phyloP scores from a whole-genome alignment of 805 yeast genomes.

The Cyberlindnera euphorbiiphila region DNA sequence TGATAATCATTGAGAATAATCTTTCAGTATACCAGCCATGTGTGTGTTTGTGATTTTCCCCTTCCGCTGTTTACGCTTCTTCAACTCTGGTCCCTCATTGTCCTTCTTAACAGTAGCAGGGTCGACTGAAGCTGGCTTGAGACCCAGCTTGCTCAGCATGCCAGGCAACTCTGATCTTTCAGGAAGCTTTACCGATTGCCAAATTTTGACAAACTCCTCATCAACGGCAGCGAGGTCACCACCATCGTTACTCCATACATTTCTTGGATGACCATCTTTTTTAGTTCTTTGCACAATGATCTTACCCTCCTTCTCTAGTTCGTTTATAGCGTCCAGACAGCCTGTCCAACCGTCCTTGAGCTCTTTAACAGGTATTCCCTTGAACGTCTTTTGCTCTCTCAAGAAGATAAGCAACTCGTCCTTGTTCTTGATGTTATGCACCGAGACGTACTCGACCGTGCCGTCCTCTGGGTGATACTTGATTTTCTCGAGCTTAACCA shows the following conservation, averaged over 20 bases:
- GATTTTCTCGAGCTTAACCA: conserved; percentile 75
- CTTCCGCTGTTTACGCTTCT: conserved; percentile 87
- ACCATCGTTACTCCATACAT: conserved; percentile 86
- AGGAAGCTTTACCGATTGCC: conserved; percentile 80
- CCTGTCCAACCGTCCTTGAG: conserved; percentile 92
- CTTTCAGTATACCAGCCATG: conserved; percentile 92
- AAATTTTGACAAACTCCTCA: conserved; percentile 74
- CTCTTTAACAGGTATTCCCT: conserved; percentile 73
- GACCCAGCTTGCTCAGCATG: conserved; percentile 72
- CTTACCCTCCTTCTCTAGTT: conserved; percentile 71
- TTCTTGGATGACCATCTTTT: conserved; percentile 90
- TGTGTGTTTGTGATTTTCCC: conserved; percentile 95
- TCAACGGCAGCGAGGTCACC: conserved; percentile 70
- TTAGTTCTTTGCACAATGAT: conserved; percentile 84
- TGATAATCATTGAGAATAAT: conserved; percentile 45
- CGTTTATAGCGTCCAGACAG: conserved; percentile 72
- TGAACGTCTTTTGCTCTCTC: conserved; percentile 78
- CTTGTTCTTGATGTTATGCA: conserved; percentile 80
- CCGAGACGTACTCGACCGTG: conserved; percentile 81
- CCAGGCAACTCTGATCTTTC: conserved; percentile 77
- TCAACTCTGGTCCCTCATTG: conserved; percentile 45
- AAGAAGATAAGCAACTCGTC: conserved; percentile 73
- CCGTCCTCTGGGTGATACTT: conserved; percentile 56
- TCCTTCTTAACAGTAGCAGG: conserved; percentile 84
- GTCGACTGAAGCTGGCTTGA: conserved; percentile 96